Evolutionary conservation across 1,139 yeast species (phyloP).

Genomic region (Candida sanyaensis): DNA sequence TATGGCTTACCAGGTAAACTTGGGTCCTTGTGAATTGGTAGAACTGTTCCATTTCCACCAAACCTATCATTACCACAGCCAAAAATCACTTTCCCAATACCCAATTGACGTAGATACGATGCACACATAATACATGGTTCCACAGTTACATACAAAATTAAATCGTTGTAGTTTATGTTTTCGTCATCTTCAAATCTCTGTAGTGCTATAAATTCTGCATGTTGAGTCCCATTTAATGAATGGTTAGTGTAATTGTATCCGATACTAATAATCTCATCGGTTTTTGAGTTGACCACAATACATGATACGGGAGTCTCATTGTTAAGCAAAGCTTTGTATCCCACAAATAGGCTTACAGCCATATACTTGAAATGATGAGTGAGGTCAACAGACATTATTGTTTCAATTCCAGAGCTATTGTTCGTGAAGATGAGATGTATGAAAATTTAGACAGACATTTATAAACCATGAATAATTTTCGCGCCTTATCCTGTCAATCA

Average conservation of each 20-base stretch:
- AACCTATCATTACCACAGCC: slow-evolving; percentile 96
- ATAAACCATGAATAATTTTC: too few species aligned
- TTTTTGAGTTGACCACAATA: slow-evolving; percentile 56
- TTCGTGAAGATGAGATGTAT: too few species aligned
- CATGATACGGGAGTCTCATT: slow-evolving; percentile 76
- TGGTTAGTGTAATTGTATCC: slow-evolving; percentile 92
- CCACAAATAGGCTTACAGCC: slow-evolving; percentile 44
- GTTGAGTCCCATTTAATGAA: slow-evolving; percentile 81
- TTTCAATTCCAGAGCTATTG: too few species aligned
- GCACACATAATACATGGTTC: slow-evolving; percentile 99
- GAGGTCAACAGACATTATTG: slow-evolving; percentile 19
- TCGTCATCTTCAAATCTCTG: slow-evolving; percentile 14
- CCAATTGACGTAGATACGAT: slow-evolving; percentile 80
- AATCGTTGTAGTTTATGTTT: slow-evolving; percentile 40
- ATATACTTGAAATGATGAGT: slow-evolving; percentile 31
- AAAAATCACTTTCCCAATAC: slow-evolving; percentile 70
- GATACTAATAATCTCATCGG: slow-evolving; percentile 57
- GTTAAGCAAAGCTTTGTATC: slow-evolving; percentile 42
- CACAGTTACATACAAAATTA: slow-evolving; percentile 83
- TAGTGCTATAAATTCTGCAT: slow-evolving; percentile 86
- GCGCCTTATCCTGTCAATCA: too few species aligned
- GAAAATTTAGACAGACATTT: too few species aligned
- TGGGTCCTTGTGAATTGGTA: slow-evolving; percentile 57
- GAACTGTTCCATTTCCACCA: slow-evolving; percentile 94
- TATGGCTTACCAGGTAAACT: slow-evolving; percentile 42